Percentiles rank a stretch among this genome's conserved stretches.
These are phyloP conservation scores for Keqinozyma sinolaborantium DNA, from an alignment of 1,139 yeast genomes.

Conservation along the genomic window DNA sequence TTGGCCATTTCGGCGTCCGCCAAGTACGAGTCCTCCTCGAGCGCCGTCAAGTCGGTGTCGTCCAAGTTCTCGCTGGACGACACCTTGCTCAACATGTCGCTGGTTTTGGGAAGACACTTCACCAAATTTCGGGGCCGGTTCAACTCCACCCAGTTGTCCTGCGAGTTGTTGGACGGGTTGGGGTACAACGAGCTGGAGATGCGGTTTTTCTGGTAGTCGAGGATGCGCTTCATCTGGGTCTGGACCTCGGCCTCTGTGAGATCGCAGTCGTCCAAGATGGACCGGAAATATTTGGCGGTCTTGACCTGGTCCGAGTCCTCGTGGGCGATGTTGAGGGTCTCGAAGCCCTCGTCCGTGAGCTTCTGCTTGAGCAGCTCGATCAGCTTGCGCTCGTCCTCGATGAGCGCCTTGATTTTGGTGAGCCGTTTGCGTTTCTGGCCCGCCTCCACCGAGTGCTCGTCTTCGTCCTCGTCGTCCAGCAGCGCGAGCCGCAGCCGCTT, in stretches of 20 bases:
- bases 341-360: not conserved
- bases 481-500: no score
- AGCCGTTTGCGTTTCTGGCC: not conserved
- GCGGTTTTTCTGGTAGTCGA: constrained; percentile 18
- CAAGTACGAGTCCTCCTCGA: constrained; percentile 60
- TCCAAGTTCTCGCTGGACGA: constrained; percentile 56
- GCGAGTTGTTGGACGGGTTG: constrained; percentile 20
- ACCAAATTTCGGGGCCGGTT: constrained; percentile 56
- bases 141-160: constrained; percentile 17
- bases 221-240: constrained; percentile 18
- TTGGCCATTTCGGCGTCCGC: constrained; percentile 59
- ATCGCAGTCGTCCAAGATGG: constrained; percentile 19
- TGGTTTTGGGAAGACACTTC: constrained; percentile 51
- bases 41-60: constrained; percentile 70
- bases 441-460: not conserved
- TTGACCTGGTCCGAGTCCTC: not conserved
- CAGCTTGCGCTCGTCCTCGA: constrained; percentile 3
- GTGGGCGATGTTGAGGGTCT: not conserved
- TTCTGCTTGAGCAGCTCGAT: not conserved
- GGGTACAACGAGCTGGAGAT: constrained; percentile 17
- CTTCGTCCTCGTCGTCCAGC: constrained; percentile 5
- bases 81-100: constrained; percentile 48
- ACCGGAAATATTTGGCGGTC: constrained; percentile 8
- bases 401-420: not conserved
- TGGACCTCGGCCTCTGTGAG: constrained; percentile 14